Base-by-base conservation (phyloP, 2,329 filamentous ascomycete species). In the Fusarium luffae region DNA sequence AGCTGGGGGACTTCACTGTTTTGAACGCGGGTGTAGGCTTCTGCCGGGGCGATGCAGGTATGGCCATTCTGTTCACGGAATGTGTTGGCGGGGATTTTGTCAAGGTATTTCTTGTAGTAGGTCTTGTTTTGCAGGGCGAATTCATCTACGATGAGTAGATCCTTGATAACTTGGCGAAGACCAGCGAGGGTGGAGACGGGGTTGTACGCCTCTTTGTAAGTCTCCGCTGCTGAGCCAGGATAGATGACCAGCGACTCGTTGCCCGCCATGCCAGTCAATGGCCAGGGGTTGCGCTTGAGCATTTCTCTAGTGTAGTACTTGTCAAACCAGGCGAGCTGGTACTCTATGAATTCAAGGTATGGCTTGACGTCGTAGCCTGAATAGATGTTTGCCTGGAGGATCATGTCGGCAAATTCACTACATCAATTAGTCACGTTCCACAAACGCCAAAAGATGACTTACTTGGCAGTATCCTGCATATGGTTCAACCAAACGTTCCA, bases 401-500 rank as follows among this genome's bases (percentile, higher is more conserved):
- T 61, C 59, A 62, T 61, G 0, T 62, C 59, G 18, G 59, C 59
- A 3, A 62, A 62, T 21, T 62, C 59, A 28, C 59, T 61, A 3
- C 5, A 23, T 2, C 1, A 1, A 5, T 60, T 42, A 59, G 57
- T 5, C 0, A 27, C 4, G 3, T 11, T 25, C 3, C 7, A 23
- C 13, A n/a, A 13, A 19, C 12, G 2, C 2, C 4, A 9, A 1
- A 9, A 14, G 0, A 5, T 13, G 10, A 60, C 55, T 40, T 27
- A 61, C 56, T 61, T 62, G 1, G 56, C 56, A 1, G 59, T 62
- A 9, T 62, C 59, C 23, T 62, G 56, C 8, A 62, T 23, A 32
- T 62, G 56, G 12, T 61, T 62, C 13, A 61, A 4, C 56, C 59
- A 62, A 21, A 61, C 59, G 13, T 61, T 61, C 56, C 59, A 62